Evolutionary conservation across 306 rosid species (phyloP).

Genomic region (Begonia peltatifolia): DNA sequence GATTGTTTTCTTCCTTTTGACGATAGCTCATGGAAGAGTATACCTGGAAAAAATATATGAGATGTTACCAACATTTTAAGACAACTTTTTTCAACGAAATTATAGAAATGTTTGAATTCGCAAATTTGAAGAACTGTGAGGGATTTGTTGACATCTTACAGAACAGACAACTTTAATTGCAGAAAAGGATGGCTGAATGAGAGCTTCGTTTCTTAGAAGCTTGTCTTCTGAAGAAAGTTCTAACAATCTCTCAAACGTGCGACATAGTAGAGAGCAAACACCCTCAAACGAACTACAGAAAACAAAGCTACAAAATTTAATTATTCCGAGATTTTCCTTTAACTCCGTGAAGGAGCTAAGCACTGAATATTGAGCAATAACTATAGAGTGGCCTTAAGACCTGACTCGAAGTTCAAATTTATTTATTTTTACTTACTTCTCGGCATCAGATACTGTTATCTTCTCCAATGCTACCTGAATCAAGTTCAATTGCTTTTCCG

Average conservation of each 20-base stretch:
- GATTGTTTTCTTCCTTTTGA: constrained; percentile 36
- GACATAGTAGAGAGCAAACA: constrained; percentile 36
- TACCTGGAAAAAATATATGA: constrained; percentile 21
- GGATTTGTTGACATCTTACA: constrained; percentile 31
- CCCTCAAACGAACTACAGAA: constrained; percentile 61
- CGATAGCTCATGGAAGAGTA: constrained; percentile 37
- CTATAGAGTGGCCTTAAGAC: neutral
- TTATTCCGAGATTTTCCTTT: too few species aligned
- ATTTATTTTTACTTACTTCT: constrained; percentile 52
- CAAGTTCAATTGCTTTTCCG: constrained; percentile 17
- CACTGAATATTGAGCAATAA: too few species aligned
- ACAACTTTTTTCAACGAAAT: too few species aligned
- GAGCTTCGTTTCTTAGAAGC: constrained; percentile 31
- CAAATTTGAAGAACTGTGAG: too few species aligned
- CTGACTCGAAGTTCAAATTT: constrained; percentile 10
- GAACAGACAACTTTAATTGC: constrained; percentile 40
- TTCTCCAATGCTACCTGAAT: constrained; percentile 32
- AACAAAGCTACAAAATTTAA: neutral
- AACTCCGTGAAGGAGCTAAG: too few species aligned
- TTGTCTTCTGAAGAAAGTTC: constrained; percentile 20
- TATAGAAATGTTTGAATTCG: too few species aligned
- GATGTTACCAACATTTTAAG: too few species aligned
- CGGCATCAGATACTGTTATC: constrained; percentile 40
- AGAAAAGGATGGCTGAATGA: constrained; percentile 26
- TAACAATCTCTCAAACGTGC: constrained; percentile 27